Base-by-base conservation (phyloP, 2,329 filamentous ascomycete species). In the Gnomoniopsis smithogilvyi region DNA sequence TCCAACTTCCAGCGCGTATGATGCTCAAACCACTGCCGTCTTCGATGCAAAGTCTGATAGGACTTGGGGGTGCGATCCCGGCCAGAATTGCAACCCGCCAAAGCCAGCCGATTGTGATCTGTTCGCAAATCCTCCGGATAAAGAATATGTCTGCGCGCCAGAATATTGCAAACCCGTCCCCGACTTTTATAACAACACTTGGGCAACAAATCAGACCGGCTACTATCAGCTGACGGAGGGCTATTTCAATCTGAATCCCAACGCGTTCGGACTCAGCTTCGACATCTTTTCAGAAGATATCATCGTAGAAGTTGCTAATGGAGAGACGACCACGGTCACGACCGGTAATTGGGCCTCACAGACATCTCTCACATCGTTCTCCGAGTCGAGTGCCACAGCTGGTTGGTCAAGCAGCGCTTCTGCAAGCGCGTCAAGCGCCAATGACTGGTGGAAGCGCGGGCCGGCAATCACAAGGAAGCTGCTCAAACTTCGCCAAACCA, bases 171-270 rank as follows among this genome's bases (percentile, higher is more conserved):
- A 79, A 1, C 64, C 65, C 3, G 68, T 82, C 11, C 81, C 78
- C 0, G 59, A 66, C 0, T 68, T 73, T 61, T 65, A 66, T 1
- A 64, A 64, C 1, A 68, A 76, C 0, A 66, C 65, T 0, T 86
- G 82, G 83, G 64, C 69, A 0, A 64, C 69, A 1, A 76, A 78
- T 57, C 58, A 74, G 47, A 83, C 80, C 0, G 63, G 72, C 17
- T 85, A 81, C 66, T 86, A 80, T 62, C 80, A 80, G 2, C 76
- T 80, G 1, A 76, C 74, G 0, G 68, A 76, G 0, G 83, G 80
- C 3, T 90, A 89, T 68, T 90, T 86, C 72, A 80, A 89, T 60
- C 76, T 90, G n/a, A 76, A 86, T 57, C 84, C 88, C 0, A 69
- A 75, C 1, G 77, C 77, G 0, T 91, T 90, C 59, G 87, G 86